Evolutionary conservation across 352 stramenopile genomes (phyloP).

Genomic region (Phytophthora lateralis): DNA sequence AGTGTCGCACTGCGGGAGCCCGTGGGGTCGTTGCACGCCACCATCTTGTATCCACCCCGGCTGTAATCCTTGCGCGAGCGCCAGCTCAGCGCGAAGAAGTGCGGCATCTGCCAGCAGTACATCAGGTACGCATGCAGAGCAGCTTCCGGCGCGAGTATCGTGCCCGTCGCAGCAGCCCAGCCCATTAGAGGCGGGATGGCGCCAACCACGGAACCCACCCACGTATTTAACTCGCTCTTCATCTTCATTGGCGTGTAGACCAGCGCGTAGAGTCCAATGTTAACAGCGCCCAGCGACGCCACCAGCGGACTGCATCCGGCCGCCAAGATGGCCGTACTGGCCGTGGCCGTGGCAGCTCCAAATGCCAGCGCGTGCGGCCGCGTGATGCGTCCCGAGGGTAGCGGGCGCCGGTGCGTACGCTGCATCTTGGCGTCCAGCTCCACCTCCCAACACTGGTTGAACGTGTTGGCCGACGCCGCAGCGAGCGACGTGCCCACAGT

Average conservation of each 20-base stretch:
- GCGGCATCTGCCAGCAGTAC: conserved; percentile 99
- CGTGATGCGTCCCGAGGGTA: conserved; percentile 90
- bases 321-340: conserved; percentile 91
- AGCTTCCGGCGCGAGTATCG: conserved; percentile 70
- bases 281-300: conserved; percentile 94
- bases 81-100: conserved; percentile 99
- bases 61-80: conserved; percentile 94
- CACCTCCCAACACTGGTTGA: conserved; percentile 98
- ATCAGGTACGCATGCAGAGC: conserved; percentile 88
- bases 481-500: conserved; percentile 96
- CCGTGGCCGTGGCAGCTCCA: conserved; percentile 82
- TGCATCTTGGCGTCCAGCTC: conserved; percentile 97
- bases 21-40: conserved; percentile 92
- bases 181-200: conserved; percentile 99
- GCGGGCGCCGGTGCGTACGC: conserved; percentile 93
- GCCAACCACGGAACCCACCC: conserved; percentile 98
- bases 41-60: conserved; percentile 95
- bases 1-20: conserved; percentile 92
- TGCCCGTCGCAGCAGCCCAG: conserved; percentile 95
- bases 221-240: conserved; percentile 97
- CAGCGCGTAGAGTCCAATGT: conserved; percentile 98
- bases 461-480: conserved; percentile 94
- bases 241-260: conserved; percentile 99
- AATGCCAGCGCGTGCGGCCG: conserved; percentile 83
- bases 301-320: conserved; percentile 95